Evolutionary conservation across 306 rosid species (phyloP).

Genomic region (Astragalus membranaceus): DNA sequence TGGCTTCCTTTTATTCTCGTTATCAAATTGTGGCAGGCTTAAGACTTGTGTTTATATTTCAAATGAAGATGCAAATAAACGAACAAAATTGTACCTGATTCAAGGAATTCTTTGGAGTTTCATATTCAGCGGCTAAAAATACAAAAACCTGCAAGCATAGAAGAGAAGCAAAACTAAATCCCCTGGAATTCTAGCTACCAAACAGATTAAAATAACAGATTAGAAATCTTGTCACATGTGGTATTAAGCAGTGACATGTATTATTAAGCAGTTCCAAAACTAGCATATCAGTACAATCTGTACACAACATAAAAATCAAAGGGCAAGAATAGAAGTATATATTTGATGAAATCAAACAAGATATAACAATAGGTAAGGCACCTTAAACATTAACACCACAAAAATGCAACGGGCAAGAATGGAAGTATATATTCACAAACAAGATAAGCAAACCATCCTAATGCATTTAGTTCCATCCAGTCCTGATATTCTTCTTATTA

Average conservation of each 20-base stretch:
- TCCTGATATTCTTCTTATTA: background rate
- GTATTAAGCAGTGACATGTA: background rate
- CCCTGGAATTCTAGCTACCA: background rate
- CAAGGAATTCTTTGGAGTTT: slow-evolving; percentile 68
- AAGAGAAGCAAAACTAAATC: slow-evolving; percentile 17
- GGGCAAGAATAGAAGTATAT: background rate
- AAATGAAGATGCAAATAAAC: background rate
- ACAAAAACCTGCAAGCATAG: slow-evolving; percentile 71
- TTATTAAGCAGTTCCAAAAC: background rate
- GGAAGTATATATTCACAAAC: background rate
- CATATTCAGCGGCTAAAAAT: slow-evolving; percentile 89
- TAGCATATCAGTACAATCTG: background rate
- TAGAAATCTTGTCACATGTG: background rate
- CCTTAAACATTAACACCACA: background rate
- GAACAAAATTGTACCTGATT: slow-evolving; percentile 59
- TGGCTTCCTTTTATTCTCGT: background rate
- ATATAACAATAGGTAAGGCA: background rate
- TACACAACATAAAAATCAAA: background rate
- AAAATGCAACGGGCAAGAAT: background rate
- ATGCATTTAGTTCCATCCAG: background rate
- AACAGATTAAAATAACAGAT: background rate
- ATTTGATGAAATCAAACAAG: background rate
- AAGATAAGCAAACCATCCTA: background rate
- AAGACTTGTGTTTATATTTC: background rate
- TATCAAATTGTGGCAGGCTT: background rate